These are phyloP conservation scores for Arthrobotrys sinensis DNA, from an alignment of 2,329 filamentous ascomycete species.

Conservation along the genomic window DNA sequence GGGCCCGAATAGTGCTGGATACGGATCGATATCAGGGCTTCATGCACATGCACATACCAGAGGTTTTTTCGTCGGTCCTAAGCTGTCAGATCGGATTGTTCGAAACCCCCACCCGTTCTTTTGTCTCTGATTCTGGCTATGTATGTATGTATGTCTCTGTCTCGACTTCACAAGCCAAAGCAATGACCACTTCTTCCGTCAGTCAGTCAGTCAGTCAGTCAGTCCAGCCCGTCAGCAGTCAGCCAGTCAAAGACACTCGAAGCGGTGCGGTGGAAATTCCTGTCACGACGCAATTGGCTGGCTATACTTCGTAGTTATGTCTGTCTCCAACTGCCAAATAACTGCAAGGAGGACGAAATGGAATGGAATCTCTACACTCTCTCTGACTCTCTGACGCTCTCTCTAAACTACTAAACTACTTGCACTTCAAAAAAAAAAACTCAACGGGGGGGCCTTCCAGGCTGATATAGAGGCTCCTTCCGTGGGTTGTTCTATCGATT, in stretches of 20 bases:
- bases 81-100: constrained; percentile 1
- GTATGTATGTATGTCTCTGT: no score
- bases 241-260: constrained; percentile 6
- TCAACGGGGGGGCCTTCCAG: neutral
- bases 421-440: neutral
- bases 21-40: neutral
- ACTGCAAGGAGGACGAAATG: neutral
- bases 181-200: neutral
- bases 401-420: neutral
- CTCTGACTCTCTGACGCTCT: neutral
- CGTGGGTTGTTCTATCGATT: constrained; percentile 6
- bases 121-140: no score
- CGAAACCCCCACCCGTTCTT: neutral
- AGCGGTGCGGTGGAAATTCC: constrained; percentile 25
- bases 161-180: constrained; percentile 12
- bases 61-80: neutral
- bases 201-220: neutral
- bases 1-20: neutral
- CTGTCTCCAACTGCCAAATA: no score
- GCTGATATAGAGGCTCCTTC: constrained; percentile 29
- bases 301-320: neutral
- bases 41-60: constrained; percentile 50
- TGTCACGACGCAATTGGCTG: constrained; percentile 54
- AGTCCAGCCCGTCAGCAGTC: neutral
- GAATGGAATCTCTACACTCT: neutral